Base-by-base conservation (phyloP, 306 rosid species). In the Pyrus bretschneideri region DNA sequence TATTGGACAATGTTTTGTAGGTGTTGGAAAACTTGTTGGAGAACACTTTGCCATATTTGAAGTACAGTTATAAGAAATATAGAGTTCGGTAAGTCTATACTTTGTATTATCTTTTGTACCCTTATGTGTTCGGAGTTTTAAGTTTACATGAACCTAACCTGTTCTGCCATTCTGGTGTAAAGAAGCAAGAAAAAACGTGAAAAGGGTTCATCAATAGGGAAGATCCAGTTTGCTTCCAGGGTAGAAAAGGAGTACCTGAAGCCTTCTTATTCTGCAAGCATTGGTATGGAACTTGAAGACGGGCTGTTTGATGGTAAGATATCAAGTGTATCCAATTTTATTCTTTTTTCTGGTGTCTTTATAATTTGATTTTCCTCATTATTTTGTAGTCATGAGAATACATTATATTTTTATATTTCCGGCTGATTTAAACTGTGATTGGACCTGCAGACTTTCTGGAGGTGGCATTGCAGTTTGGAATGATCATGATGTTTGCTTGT, bases 401-500 rank as follows among this genome's bases (percentile, higher is more conserved):
- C 27, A 2, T 4, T 54, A 23, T 65, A 9, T 5, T 5, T 79
- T 3, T 40, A 1, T 76, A 42, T 74, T 68, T 69, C 42, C 68
- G 25, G 75, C 85, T 75, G 58, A 76, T 30, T 55, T 13, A 46
- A 27, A 29, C 63, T 80, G 72, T 46, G 57, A 46, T 57, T 33
- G 73, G 81, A 64, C 64, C 72, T 82, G 93, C 96, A 95, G 98
- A 95, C 84, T 89, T 84, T 84, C 87, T 92, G 80, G 99, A 95
- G 90, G 82, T 95, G 86, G 91, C 99, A 59, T 82, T 95, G 88
- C 99, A 95, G 87, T 95, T 92, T 81, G 99, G 98, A 79, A 91
- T 90, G 91, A 89, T 92, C 85, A 84, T 87, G 93, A 95, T 95
- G 99, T 95, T 95, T 87, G 97, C 99, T 67, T 90, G 97, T 12